Evolutionary conservation across 2,329 filamentous ascomycete genomes (phyloP).

Genomic region (Aspergillus tubingensis): DNA sequence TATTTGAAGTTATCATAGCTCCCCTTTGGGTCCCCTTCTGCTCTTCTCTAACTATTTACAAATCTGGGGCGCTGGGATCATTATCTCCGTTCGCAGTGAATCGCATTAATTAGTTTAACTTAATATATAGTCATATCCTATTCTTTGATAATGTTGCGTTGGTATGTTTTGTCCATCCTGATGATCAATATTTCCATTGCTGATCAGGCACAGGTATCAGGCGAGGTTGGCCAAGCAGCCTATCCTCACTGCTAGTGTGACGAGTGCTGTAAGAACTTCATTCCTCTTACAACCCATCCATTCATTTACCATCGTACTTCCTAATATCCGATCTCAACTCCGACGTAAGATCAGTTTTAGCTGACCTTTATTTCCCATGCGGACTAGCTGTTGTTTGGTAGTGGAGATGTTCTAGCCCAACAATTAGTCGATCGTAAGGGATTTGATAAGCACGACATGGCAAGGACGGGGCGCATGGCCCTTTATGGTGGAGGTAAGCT

Average conservation of each 20-base stretch:
- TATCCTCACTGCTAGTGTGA: slow-evolving; percentile 85
- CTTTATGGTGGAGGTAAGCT: slow-evolving; percentile 51
- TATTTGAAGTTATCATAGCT: slow-evolving; percentile 16
- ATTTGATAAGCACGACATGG: slow-evolving; percentile 69
- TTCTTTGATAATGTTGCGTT: slow-evolving; percentile 36
- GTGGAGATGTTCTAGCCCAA: slow-evolving; percentile 88
- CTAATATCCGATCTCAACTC: too few species aligned
- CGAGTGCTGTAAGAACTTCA: slow-evolving; percentile 64
- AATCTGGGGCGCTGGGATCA: too few species aligned
- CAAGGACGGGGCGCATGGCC: slow-evolving; percentile 51
- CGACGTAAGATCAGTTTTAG: not conserved
- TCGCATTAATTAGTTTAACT: not conserved
- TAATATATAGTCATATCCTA: too few species aligned
- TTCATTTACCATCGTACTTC: not conserved
- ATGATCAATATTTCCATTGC: slow-evolving; percentile 3
- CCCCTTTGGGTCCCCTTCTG: slow-evolving; percentile 5
- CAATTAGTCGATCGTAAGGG: slow-evolving; percentile 85
- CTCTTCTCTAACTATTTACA: not conserved
- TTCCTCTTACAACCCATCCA: not conserved
- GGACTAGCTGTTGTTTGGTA: slow-evolving; percentile 76
- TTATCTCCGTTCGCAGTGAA: not conserved
- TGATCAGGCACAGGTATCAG: slow-evolving; percentile 69
- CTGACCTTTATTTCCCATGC: not conserved
- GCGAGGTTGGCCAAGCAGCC: slow-evolving; percentile 76
- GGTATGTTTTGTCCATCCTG: slow-evolving; percentile 26